Conservation (phyloP, 176 grass and related monocot genomes). For the Triticum timopheevii region DNA sequence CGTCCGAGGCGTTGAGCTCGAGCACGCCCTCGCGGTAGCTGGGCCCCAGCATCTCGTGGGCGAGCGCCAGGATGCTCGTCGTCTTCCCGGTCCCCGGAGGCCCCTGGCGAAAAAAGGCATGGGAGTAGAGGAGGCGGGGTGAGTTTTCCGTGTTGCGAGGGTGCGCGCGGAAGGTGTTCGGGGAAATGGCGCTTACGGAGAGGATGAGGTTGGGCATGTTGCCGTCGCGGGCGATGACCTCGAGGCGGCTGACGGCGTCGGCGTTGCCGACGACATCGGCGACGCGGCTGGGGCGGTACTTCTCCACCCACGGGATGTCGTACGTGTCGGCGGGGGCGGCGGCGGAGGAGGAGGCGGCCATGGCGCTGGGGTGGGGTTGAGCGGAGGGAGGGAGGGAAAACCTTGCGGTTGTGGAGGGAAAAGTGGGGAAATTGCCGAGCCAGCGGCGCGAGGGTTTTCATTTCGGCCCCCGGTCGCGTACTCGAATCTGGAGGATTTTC, state of each 20-base stretch:
- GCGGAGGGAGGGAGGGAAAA: background rate
- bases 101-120: slow-evolving; percentile 33
- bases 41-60: slow-evolving; percentile 87
- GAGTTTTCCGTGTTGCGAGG: background rate
- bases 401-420: slow-evolving; percentile 27
- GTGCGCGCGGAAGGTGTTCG: slow-evolving; percentile 18
- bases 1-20: slow-evolving; percentile 95
- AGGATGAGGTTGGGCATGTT: slow-evolving; percentile 99
- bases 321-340: slow-evolving; percentile 37
- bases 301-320: slow-evolving; percentile 96
- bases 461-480: background rate
- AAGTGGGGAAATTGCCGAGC: background rate
- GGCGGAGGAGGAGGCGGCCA: slow-evolving; percentile 39
- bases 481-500: background rate
- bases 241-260: slow-evolving; percentile 81
- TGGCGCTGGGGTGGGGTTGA: slow-evolving; percentile 16
- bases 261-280: slow-evolving; percentile 84
- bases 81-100: slow-evolving; percentile 96
- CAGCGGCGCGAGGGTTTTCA: slow-evolving; percentile 1
- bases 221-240: slow-evolving; percentile 87
- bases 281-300: slow-evolving; percentile 82
- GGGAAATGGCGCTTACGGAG: slow-evolving; percentile 57
- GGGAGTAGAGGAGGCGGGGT: background rate
- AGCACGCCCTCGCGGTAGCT: slow-evolving; percentile 88
- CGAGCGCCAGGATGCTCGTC: slow-evolving; percentile 92